Evolutionary conservation across 805 yeast genomes (phyloP).

Genomic region (Metschnikowia continentalis): DNA sequence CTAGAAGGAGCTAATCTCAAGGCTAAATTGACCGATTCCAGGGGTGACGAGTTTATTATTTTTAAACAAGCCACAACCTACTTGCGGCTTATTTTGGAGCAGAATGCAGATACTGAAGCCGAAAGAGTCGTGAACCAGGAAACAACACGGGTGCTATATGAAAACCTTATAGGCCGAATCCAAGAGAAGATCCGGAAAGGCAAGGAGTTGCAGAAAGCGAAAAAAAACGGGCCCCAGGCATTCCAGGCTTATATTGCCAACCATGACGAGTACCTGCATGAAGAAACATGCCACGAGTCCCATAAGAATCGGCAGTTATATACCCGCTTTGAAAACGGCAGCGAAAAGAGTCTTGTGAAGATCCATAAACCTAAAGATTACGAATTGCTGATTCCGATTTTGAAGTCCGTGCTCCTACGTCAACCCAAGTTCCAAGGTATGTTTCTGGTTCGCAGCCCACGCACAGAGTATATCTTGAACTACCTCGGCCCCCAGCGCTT

Average conservation of each 20-base stretch:
- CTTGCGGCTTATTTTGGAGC: conserved; percentile 27
- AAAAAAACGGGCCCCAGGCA: background rate
- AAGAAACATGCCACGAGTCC: background rate
- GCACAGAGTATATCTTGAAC: conserved; percentile 23
- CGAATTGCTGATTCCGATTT: conserved; percentile 30
- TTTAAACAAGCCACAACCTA: conserved; percentile 26
- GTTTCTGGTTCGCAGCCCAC: conserved; percentile 31
- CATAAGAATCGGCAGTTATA: conserved; percentile 16
- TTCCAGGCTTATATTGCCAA: background rate
- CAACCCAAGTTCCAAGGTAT: conserved; percentile 29
- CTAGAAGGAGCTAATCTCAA: conserved; percentile 26
- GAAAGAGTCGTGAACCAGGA: conserved; percentile 14
- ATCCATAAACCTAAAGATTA: conserved; percentile 14
- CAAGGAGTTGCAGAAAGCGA: conserved; percentile 16
- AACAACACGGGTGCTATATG: conserved; percentile 13
- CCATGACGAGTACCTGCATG: background rate
- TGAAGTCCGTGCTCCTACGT: conserved; percentile 29
- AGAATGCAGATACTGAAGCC: conserved; percentile 9
- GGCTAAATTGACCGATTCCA: conserved; percentile 29
- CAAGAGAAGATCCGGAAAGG: conserved; percentile 27
- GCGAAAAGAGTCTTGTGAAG: background rate
- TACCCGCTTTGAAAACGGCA: conserved; percentile 5
- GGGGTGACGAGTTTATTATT: conserved; percentile 39
- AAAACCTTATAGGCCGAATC: conserved; percentile 24
- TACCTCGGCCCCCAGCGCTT: conserved; percentile 23